Evolutionary conservation across 495 filamentous ascomycete species (phyloP).

Genomic region (Bacidia gigantensis): DNA sequence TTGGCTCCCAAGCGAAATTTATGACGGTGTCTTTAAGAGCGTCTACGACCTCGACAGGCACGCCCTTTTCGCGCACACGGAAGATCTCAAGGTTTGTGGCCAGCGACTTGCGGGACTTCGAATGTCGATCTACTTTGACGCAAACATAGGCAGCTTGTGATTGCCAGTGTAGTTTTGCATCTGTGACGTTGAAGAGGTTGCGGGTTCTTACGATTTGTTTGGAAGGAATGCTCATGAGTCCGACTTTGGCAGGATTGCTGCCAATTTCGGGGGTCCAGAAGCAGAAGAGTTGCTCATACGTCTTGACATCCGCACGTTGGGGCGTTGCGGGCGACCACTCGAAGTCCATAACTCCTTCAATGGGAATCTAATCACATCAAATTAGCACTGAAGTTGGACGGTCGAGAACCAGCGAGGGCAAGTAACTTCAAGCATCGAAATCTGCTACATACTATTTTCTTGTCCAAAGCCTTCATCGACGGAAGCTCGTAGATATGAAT

Average conservation of each 20-base stretch:
- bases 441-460: constrained; percentile 30
- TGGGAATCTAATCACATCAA: constrained; percentile 47
- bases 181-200: constrained; percentile 93
- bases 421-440: neutral
- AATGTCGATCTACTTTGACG: constrained; percentile 97
- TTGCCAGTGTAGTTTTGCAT: constrained; percentile 97
- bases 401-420: neutral
- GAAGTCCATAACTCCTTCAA: constrained; percentile 93
- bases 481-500: constrained; percentile 93
- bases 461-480: constrained; percentile 78
- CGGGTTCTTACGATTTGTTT: constrained; percentile 86
- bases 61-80: constrained; percentile 88
- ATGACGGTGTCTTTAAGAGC: constrained; percentile 94
- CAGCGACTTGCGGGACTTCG: constrained; percentile 94
- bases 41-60: constrained; percentile 95
- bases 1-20: constrained; percentile 98
- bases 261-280: constrained; percentile 99
- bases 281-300: constrained; percentile 87
- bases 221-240: constrained; percentile 86
- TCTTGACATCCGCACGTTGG: constrained; percentile 65
- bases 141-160: constrained; percentile 85
- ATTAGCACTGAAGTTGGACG: too few species aligned
- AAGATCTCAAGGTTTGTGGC: constrained; percentile 98
- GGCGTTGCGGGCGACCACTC: constrained; percentile 86
- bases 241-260: constrained; percentile 95